These are phyloP conservation scores for Gentiana straminea DNA, from an alignment of 257 asterid species.

Conservation along the genomic window DNA sequence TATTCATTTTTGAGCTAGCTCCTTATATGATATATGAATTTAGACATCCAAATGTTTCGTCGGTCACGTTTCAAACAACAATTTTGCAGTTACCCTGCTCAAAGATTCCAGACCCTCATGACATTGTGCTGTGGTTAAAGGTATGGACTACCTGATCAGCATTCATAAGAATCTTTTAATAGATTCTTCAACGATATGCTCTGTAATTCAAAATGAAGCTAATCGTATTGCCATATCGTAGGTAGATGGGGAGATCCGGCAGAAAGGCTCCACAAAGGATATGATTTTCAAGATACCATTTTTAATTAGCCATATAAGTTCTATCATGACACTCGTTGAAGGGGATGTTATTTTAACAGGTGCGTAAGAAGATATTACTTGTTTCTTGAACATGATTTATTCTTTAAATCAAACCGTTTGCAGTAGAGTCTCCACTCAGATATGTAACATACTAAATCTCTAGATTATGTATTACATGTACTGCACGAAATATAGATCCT, in stretches of 20 bases:
- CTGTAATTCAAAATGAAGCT: neutral
- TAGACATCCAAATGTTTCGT: neutral
- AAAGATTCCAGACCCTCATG: conserved; percentile 79
- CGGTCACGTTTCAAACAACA: conserved; percentile 2
- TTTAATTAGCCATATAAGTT: conserved; percentile 93
- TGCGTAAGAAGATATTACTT: conserved; percentile 3
- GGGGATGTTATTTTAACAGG: conserved; percentile 96
- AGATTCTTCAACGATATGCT: neutral
- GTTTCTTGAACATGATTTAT: neutral
- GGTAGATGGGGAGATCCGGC: conserved; percentile 93
- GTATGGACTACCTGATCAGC: conserved; percentile 19
- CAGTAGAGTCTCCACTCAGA: too few species aligned
- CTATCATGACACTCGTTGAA: conserved; percentile 85
- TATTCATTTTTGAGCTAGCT: neutral
- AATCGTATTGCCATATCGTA: conserved; percentile 5
- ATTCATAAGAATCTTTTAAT: neutral
- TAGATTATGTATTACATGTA: too few species aligned
- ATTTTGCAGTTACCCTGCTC: conserved; percentile 56
- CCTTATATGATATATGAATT: neutral
- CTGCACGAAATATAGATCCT: too few species aligned
- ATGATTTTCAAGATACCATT: conserved; percentile 96
- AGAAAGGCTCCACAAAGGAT: conserved; percentile 79
- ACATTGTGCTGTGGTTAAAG: conserved; percentile 84
- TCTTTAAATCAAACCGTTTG: too few species aligned
- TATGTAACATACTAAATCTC: too few species aligned